Conservation (phyloP, 1,284 basidiomycete genomes). For the Stygiomarasmius scandens region DNA sequence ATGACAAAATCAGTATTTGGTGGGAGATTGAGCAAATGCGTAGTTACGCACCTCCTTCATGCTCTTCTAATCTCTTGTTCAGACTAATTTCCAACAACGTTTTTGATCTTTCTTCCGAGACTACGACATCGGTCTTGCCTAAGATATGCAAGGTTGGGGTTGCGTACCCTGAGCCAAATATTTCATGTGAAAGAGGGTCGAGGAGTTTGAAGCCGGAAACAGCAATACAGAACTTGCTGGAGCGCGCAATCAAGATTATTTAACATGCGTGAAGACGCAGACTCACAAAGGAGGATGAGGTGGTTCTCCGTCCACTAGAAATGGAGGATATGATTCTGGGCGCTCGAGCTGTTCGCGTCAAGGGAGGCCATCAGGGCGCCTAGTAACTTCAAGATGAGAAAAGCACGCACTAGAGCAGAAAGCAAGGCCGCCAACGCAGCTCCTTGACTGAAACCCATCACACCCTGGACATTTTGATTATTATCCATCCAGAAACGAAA, state of each 20-base stretch:
- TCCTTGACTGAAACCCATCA: slow-evolving; percentile 88
- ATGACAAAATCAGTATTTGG: background rate
- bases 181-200: slow-evolving; percentile 50
- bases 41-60: slow-evolving; percentile 67
- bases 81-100: slow-evolving; percentile 61
- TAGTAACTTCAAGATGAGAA: no score
- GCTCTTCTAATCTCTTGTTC: slow-evolving; percentile 67
- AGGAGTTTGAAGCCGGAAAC: slow-evolving; percentile 68
- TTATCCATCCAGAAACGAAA: background rate
- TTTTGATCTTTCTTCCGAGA: slow-evolving; percentile 71
- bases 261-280: slow-evolving; percentile 1
- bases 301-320: slow-evolving; percentile 65
- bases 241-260: no score
- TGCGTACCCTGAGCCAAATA: slow-evolving; percentile 59
- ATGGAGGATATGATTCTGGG: slow-evolving; percentile 56
- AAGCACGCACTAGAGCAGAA: slow-evolving; percentile 62
- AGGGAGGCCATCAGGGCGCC: no score
- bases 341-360: slow-evolving; percentile 31
- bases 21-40: background rate
- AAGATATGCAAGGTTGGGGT: slow-evolving; percentile 84
- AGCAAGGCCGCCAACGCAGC: slow-evolving; percentile 79
- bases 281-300: slow-evolving; percentile 73
- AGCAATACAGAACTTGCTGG: slow-evolving; percentile 71
- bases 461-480: slow-evolving; percentile 51
- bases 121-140: slow-evolving; percentile 81